Conservation (phyloP, 208 protist species). For the Leishmania amazonensis region DNA sequence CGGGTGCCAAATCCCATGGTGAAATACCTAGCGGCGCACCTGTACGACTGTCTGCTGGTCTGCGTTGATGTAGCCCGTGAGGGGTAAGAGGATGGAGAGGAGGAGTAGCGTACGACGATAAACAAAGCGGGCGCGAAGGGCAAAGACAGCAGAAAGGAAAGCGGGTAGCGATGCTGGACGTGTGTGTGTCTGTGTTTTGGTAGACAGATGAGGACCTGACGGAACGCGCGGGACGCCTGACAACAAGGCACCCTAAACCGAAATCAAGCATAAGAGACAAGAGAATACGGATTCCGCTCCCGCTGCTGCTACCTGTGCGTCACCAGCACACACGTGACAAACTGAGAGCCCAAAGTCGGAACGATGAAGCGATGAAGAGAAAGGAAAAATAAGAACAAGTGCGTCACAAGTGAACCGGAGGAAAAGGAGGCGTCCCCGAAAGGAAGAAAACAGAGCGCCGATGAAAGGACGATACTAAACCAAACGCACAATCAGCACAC, state of each 20-base stretch:
- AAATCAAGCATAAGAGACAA: background rate
- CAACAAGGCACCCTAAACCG: background rate
- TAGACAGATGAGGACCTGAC: background rate
- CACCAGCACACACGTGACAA: background rate
- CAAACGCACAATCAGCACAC: background rate
- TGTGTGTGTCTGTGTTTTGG: background rate
- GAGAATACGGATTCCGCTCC: background rate
- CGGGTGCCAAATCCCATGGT: constrained; percentile 55
- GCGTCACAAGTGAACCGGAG: background rate
- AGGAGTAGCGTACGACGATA: background rate
- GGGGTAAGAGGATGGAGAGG: background rate
- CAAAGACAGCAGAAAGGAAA: background rate
- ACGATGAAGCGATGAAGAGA: background rate
- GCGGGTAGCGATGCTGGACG: background rate
- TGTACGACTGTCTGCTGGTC: background rate
- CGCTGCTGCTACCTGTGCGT: background rate
- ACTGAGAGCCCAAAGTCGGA: background rate
- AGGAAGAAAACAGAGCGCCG: no score
- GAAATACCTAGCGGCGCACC: constrained; percentile 3
- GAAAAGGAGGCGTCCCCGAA: no score
- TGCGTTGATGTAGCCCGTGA: background rate
- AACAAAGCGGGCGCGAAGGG: background rate
- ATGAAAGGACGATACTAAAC: no score
- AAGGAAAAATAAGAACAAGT: background rate
- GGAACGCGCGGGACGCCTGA: background rate